Conservation (phyloP, 2,329 filamentous ascomycete genomes). For the Monosporascus sp. region DNA sequence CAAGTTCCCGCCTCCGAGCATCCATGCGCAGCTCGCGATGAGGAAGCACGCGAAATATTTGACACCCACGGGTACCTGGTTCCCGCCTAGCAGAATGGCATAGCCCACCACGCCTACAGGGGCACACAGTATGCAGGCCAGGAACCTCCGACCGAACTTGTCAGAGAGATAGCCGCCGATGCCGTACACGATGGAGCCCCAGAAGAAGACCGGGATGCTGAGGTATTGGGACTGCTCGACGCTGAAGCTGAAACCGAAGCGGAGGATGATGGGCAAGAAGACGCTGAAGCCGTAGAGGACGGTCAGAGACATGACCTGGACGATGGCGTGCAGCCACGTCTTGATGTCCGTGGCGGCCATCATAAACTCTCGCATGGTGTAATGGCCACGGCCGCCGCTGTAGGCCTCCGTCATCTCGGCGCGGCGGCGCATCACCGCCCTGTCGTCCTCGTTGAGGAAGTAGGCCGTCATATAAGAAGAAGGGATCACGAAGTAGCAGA, state of each 20-base stretch:
- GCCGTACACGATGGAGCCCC: constrained; percentile 13
- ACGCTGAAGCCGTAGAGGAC: constrained; percentile 15
- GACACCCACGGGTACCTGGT: constrained; percentile 9
- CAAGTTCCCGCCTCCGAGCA: constrained; percentile 14
- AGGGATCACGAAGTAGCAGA: constrained; percentile 15
- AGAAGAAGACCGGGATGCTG: constrained; percentile 15
- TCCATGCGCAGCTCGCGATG: constrained; percentile 14
- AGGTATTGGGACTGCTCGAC: constrained; percentile 16
- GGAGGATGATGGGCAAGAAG: constrained; percentile 15
- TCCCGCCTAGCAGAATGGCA: constrained; percentile 10
- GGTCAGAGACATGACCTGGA: constrained; percentile 15
- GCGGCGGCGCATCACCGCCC: constrained; percentile 16
- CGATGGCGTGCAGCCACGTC: constrained; percentile 12
- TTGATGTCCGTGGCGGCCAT: constrained; percentile 14
- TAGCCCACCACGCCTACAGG: constrained; percentile 12
- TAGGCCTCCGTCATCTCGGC: constrained; percentile 15
- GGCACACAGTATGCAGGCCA: constrained; percentile 10
- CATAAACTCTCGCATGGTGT: constrained; percentile 11
- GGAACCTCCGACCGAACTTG: constrained; percentile 9
- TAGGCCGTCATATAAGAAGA: constrained; percentile 15
- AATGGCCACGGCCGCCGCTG: constrained; percentile 14
- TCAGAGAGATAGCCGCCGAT: constrained; percentile 11
- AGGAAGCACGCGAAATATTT: constrained; percentile 17
- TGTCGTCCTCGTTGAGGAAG: constrained; percentile 14
- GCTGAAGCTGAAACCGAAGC: constrained; percentile 15